phyloP scores from a whole-genome alignment of 495 filamentous ascomycete genomes.

The Penicillium arizonense region DNA sequence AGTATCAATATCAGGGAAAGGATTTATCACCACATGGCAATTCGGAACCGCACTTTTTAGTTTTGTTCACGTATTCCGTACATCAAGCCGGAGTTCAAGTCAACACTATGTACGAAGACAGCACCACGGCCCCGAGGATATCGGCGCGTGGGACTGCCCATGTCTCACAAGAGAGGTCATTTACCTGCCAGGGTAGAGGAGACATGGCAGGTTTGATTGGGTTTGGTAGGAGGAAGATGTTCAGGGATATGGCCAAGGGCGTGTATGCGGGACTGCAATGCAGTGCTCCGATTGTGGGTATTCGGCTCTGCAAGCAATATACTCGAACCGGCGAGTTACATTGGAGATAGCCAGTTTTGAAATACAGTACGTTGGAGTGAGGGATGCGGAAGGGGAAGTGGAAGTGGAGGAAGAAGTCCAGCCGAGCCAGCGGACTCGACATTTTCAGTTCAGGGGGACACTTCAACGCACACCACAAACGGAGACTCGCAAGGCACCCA shows the following conservation, averaged over 20 bases:
- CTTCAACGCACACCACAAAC: background rate
- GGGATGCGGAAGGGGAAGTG: too few relatives aligned
- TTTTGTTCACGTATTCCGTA: slow-evolving; percentile 20
- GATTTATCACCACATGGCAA: slow-evolving; percentile 9
- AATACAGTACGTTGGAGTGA: too few relatives aligned
- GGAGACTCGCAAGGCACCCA: background rate
- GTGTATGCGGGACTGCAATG: background rate
- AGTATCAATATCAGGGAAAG: slow-evolving; percentile 12
- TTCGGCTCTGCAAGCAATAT: background rate
- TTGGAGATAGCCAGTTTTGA: background rate
- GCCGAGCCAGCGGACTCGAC: slow-evolving; percentile 16
- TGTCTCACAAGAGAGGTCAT: background rate
- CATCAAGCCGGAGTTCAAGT: slow-evolving; percentile 13
- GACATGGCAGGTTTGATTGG: background rate
- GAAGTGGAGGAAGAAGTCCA: background rate
- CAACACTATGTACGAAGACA: slow-evolving; percentile 25
- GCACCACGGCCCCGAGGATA: background rate
- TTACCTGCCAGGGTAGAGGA: background rate
- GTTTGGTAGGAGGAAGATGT: background rate
- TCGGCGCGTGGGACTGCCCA: background rate
- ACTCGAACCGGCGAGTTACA: too few relatives aligned
- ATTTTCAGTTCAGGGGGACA: slow-evolving; percentile 1
- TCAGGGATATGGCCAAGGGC: background rate
- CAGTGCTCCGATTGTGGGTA: background rate
- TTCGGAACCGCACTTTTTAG: slow-evolving; percentile 9